These are phyloP conservation scores for Erythrobasidium yunnanense DNA, from an alignment of 768 basidiomycete genomes.

Conservation along the genomic window DNA sequence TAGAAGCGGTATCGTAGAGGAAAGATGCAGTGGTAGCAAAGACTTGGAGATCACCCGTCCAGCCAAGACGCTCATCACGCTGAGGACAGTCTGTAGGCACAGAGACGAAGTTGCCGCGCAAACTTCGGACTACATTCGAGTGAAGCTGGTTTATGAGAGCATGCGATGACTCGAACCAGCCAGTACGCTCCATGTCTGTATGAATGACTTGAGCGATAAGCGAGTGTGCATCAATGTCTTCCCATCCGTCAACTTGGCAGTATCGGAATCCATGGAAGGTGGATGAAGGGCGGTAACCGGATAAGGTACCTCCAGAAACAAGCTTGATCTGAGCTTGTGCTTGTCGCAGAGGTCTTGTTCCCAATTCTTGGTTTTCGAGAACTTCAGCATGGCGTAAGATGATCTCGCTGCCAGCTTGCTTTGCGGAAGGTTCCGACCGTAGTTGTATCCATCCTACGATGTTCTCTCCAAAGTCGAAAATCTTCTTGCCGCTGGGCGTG, in stretches of 20 bases:
- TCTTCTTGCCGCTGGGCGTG: conserved; percentile 36
- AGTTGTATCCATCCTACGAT: conserved; percentile 39
- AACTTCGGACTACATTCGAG: background rate
- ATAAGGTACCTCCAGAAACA: conserved; percentile 28
- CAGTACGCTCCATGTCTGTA: conserved; percentile 5
- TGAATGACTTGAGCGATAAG: background rate
- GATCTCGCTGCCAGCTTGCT: conserved; percentile 13
- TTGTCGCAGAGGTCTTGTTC: conserved; percentile 36
- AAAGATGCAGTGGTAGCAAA: conserved; percentile 39
- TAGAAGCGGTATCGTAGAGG: conserved; percentile 36
- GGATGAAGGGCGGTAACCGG: conserved; percentile 39
- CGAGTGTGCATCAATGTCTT: background rate
- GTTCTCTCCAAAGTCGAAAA: conserved; percentile 41
- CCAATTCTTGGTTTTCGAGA: conserved; percentile 39
- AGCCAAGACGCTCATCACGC: conserved; percentile 41
- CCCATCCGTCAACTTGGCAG: conserved; percentile 5
- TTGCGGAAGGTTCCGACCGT: conserved; percentile 5
- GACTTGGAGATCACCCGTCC: conserved; percentile 41
- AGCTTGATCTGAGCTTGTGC: conserved; percentile 33
- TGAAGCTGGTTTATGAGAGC: background rate
- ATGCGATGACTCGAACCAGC: background rate
- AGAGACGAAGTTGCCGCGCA: conserved; percentile 8
- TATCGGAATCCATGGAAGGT: conserved; percentile 40
- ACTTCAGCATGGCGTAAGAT: conserved; percentile 39
- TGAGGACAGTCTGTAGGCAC: conserved; percentile 41